Evolutionary conservation across 176 grass and related monocot genomes (phyloP), one percentile per base, ranked within the genome.

Genomic region (Carex kokanica): DNA sequence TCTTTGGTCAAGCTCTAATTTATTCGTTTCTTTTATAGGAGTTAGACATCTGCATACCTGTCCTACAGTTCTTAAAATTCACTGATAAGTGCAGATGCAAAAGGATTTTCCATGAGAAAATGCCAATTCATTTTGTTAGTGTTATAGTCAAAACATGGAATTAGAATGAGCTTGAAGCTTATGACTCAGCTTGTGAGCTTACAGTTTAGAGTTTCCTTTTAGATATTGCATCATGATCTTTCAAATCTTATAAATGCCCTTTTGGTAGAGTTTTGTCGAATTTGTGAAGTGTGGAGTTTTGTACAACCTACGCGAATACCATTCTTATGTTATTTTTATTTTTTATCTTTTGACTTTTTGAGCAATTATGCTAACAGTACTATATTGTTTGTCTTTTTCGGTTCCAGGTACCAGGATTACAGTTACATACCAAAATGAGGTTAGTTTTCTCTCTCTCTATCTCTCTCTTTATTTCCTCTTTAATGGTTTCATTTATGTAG

Each of bases 361-460:
- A 55, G 49, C 13, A 31, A 77, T 51, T 59, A 64, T 43, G 15
- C 40, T 71, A 63, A 60, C 45, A 2, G 31, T 88, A 38, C 36
- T 38, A 60, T 25, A 15, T 58, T 81, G 24, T 58, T 73, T 92
- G 80, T 63, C 11, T 3, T 18, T 86, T 16, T 81, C 64, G 83
- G 69, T 60, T 91, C 25, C 84, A 98, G 96, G 93, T 84, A 91
- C 96, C 61, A 93, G 96, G 80, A 79, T 93, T 63, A 88, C 89
- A 55, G 88, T 91, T 49, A 86, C 91, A 69, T 98, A 98, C 86
- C 96, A 98, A 84, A 95, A 83, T 34, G 96, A 98, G 96, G 93
- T 93, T 83, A 84, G 88, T 83, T 83, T 21, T 14, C 17, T 4
- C 32, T 34, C 4, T 34, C 36, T n/a, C n/a, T n/a, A n/a, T n/a